A percentile compares a stretch with the other conserved stretches of the same genome.
These are phyloP conservation scores for Lactarius deliciosus DNA, from an alignment of 768 basidiomycete genomes.

Conservation along the genomic window DNA sequence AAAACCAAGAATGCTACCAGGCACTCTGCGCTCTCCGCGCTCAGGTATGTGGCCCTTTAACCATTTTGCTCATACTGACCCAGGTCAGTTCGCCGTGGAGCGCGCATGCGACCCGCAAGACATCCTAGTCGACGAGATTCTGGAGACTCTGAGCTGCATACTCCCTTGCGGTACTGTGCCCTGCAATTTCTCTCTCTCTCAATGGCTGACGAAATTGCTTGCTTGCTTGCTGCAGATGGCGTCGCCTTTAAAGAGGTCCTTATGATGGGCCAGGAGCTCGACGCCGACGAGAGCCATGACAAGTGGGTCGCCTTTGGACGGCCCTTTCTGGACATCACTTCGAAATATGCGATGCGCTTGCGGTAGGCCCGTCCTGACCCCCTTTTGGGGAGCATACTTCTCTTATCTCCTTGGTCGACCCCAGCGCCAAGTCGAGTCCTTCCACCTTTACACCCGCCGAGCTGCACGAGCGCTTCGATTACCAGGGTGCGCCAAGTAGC, in stretches of 20 bases:
- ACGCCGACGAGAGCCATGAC: background rate
- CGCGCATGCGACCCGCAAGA: slow-evolving; percentile 32
- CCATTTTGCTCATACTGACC: background rate
- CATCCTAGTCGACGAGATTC: slow-evolving; percentile 38
- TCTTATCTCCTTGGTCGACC: slow-evolving; percentile 17
- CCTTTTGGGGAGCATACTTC: slow-evolving; percentile 10
- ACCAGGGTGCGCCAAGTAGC: slow-evolving; percentile 15
- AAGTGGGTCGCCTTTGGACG: slow-evolving; percentile 17
- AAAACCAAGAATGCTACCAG: slow-evolving; percentile 11
- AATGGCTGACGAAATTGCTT: slow-evolving; percentile 2
- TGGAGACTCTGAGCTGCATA: slow-evolving; percentile 41
- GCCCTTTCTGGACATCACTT: slow-evolving; percentile 21
- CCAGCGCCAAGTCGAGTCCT: slow-evolving; percentile 6
- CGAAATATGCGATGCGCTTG: slow-evolving; percentile 20
- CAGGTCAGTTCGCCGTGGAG: slow-evolving; percentile 8
- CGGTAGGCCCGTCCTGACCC: slow-evolving; percentile 16
- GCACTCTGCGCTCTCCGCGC: slow-evolving; percentile 24
- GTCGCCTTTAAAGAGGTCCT: slow-evolving; percentile 9
- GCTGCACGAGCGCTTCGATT: slow-evolving; percentile 26
- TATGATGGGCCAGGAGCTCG: slow-evolving; percentile 4
- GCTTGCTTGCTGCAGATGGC: slow-evolving; percentile 1
- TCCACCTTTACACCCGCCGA: slow-evolving; percentile 15
- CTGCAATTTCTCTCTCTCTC: background rate
- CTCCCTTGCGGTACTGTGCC: slow-evolving; percentile 43
- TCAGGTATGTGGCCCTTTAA: slow-evolving; percentile 17